Base-by-base conservation (phyloP, 768 basidiomycete species). In the Russula griseocarnosa region DNA sequence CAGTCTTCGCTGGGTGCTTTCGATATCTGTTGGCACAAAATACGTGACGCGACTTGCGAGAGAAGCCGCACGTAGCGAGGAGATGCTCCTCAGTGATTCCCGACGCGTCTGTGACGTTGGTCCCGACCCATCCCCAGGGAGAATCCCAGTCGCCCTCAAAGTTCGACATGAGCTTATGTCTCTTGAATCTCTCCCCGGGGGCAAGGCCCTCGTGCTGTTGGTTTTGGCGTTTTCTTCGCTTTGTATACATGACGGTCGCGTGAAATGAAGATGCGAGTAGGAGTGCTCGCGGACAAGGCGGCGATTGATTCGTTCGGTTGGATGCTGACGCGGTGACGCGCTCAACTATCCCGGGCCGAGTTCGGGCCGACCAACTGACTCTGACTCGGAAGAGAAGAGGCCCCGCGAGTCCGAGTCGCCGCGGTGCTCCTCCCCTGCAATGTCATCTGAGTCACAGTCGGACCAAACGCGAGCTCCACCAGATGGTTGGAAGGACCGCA, bases 111-210 rank as follows among this genome's bases (percentile, higher is more conserved):
- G 74, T 74, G 55, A 85, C 86, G 69, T 87, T 85, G 50, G 85
- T 81, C 55, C 82, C 85, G 56, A 92, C 87, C 92, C 92, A 95
- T 55, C 81, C 81, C 92, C 92, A 94, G n/a, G 82, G 75, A 36
- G 82, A 78, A 60, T 78, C 55, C 59, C 59, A 55, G 40, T 54
- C 52, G 22, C 57, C 54, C 73, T 24, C 64, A 13, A 61, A 22
- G 47, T 74, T 74, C 47, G 75, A 75, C n/a, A 80, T 74, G 18
- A 84, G 77, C 59, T 79, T 79, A 62, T 78, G 76, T 56, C 85
- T 82, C 69, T 85, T 86, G 68, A 89, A 79, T 26, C 78, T 78
- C 75, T 88, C 83, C 24, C 86, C 87, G 32, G 86, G 78, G 53
- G 77, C 74, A 42, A 87, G 79, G 26, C 86, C 88, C 69, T 81